Evolutionary conservation across 768 basidiomycete species (phyloP), one percentile per base, ranked within the genome.

Genomic region (Phylloporus sp.): DNA sequence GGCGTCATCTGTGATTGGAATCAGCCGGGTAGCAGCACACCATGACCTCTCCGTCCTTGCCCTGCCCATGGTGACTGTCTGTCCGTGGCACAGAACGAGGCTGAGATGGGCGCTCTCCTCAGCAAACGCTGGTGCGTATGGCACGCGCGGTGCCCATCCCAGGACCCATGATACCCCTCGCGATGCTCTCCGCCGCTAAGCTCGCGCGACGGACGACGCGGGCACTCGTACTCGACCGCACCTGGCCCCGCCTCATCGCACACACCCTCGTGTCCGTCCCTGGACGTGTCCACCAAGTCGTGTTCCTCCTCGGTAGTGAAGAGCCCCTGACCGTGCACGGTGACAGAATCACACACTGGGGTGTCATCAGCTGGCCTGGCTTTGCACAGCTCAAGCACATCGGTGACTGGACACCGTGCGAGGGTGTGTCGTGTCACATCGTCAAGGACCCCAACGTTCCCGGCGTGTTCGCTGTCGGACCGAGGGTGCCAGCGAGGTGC

Each of bases 171-270:
- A 18, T 43, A 28, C 34, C 59, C 0, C 35, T 58, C 18, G 48
- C 51, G 28, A 9, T 49, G 20, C 62, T 66, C 34, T 52, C 57
- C 6, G 55, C 59, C 8, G 28, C 47, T 5, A 62, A 67, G 7
- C 64, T 66, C 10, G 65, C 69, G 31, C 54, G 28, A n/a, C 67
- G 67, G 7, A 66, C 65, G 1, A n/a, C 64, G 18, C 49, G 65
- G 15, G 65, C 67, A 10, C 59, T 69, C 20, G 27, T 52, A 39
- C 67, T 66, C 10, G 47, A 64, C n/a, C 47, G 24, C 4, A 31
- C 41, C 15, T 66, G 65, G 65, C 56, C 65, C 11, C 54, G 55
- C 0, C 26, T 64, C 31, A 52, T 54, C 26, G 46, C 67, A 0
- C 45, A 38, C 2, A 44, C 50, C 28, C 42, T 67, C 11, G 47